Evolutionary conservation across 257 asterid species (phyloP).

Genomic region (Solanum medicagineum): DNA sequence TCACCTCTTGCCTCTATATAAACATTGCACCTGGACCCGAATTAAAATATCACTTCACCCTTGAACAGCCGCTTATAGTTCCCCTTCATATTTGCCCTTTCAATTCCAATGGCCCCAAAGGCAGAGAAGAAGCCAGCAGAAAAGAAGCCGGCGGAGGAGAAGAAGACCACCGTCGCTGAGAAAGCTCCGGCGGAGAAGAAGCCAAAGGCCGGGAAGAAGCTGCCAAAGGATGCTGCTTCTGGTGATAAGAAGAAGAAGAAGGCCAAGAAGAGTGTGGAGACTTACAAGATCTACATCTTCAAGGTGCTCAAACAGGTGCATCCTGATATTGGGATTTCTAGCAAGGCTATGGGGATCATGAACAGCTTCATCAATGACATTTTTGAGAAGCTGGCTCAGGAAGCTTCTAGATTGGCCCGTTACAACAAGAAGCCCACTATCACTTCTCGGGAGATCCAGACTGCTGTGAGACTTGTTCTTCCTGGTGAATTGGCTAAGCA

Average conservation of each 20-base stretch:
- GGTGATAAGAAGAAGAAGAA: slow-evolving; percentile 60
- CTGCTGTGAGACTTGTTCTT: slow-evolving; percentile 46
- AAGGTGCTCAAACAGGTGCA: slow-evolving; percentile 62
- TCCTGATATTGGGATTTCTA: slow-evolving; percentile 50
- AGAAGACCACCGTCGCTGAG: neutral
- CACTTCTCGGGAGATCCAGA: slow-evolving; percentile 46
- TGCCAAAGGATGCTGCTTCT: slow-evolving; percentile 44
- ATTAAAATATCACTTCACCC: neutral
- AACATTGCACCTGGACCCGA: neutral
- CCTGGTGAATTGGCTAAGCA: slow-evolving; percentile 65
- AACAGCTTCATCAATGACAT: slow-evolving; percentile 39
- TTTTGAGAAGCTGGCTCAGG: slow-evolving; percentile 54
- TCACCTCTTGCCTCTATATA: neutral
- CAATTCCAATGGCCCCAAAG: neutral
- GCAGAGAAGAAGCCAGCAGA: neutral
- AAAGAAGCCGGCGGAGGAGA: neutral
- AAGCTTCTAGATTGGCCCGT: slow-evolving; percentile 41
- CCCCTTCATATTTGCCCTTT: neutral
- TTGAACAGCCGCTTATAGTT: too few relatives aligned
- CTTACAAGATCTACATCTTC: slow-evolving; percentile 66
- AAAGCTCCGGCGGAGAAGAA: neutral
- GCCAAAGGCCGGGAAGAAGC: slow-evolving; percentile 13
- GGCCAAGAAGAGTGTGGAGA: slow-evolving; percentile 41
- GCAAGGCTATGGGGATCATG: slow-evolving; percentile 71
- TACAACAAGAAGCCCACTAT: slow-evolving; percentile 59